Conservation (phyloP, 768 basidiomycete genomes). For the Lactarius trivialis region DNA sequence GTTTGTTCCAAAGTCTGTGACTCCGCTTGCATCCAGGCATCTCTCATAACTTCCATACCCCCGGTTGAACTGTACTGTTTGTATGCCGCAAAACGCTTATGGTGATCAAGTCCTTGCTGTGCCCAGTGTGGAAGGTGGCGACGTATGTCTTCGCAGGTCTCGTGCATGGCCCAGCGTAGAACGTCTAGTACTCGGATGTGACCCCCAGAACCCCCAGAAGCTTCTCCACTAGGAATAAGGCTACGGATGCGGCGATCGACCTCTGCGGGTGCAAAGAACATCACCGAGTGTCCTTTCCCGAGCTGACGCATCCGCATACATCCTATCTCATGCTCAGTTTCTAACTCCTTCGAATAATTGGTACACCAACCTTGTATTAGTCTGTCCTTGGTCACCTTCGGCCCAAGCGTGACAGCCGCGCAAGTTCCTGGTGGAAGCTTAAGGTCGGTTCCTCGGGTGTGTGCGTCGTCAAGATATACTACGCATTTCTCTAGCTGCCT, state of each 20-base stretch:
- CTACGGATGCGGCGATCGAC: constrained; percentile 14
- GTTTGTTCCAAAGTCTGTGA: constrained; percentile 16
- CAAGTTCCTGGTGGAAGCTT: constrained; percentile 39
- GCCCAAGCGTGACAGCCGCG: constrained; percentile 45
- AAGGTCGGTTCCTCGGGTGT: constrained; percentile 47
- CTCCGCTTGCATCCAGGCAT: constrained; percentile 11
- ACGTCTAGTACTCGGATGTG: constrained; percentile 8
- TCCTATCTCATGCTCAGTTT: background rate
- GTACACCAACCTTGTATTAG: constrained; percentile 39
- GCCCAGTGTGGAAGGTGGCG: constrained; percentile 17
- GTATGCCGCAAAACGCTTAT: background rate
- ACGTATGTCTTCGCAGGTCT: constrained; percentile 18
- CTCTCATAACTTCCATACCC: background rate
- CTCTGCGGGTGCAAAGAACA: constrained; percentile 16
- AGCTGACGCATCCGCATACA: constrained; percentile 22
- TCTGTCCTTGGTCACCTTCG: constrained; percentile 46
- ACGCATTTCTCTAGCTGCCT: constrained; percentile 35
- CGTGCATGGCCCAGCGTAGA: constrained; percentile 20
- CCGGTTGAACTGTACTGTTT: background rate
- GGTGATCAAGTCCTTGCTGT: constrained; percentile 11
- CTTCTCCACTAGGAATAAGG: background rate
- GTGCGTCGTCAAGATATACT: constrained; percentile 49
- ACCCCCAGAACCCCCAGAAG: background rate
- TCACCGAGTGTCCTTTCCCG: constrained; percentile 19
- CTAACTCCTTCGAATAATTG: background rate